phyloP scores from a whole-genome alignment of 768 basidiomycete species.

The Rhodosporidiobolus odoratus region DNA sequence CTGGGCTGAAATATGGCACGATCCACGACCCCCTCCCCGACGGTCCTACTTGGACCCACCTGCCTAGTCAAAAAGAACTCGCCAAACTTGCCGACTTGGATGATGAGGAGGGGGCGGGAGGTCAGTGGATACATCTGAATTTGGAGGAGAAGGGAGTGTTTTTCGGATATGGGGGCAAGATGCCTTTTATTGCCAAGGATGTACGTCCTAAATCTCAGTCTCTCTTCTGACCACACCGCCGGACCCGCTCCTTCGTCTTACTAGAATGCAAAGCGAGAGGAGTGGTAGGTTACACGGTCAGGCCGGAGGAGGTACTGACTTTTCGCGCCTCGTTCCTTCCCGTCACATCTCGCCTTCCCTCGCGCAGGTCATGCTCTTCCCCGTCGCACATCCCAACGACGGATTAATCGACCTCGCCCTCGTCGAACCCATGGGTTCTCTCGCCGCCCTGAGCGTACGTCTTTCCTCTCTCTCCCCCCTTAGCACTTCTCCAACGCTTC shows the following conservation, averaged over 20 bases:
- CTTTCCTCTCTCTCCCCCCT: not conserved
- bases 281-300: too few relatives aligned
- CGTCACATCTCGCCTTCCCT: not conserved
- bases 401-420: conserved; percentile 36
- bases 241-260: not conserved
- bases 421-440: conserved; percentile 25
- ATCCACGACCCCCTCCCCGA: conserved; percentile 40
- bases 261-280: too few relatives aligned
- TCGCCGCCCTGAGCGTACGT: conserved; percentile 23
- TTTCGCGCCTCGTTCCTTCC: not conserved
- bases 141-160: conserved; percentile 54
- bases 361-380: conserved; percentile 28
- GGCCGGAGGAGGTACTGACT: too few relatives aligned
- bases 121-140: not conserved
- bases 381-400: conserved; percentile 2
- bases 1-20: not conserved
- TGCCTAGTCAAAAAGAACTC: conserved; percentile 64
- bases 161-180: conserved; percentile 77
- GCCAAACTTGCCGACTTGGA: conserved; percentile 48
- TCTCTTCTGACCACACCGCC: conserved; percentile 9
- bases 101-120: conserved; percentile 53
- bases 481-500: conserved; percentile 42
- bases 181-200: conserved; percentile 63
- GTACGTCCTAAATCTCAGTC: conserved; percentile 13
- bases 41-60: conserved; percentile 45